Evolutionary conservation across 2,329 filamentous ascomycete genomes (phyloP), one percentile per base, ranked within the genome.

Genomic region (Monilinia polystroma): DNA sequence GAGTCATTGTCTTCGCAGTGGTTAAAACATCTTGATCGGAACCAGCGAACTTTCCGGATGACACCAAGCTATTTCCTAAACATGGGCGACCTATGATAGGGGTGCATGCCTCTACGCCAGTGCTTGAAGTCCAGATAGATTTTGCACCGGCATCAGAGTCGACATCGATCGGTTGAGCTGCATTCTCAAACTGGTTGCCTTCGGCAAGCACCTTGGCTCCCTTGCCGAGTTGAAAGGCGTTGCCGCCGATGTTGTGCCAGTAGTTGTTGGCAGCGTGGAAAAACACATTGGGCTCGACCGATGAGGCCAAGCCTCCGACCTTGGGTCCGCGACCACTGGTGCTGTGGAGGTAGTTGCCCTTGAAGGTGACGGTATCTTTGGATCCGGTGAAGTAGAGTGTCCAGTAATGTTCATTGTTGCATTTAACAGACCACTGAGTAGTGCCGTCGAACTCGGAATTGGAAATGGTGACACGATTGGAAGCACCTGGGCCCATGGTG

Each of bases 321-420:
- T 81, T 79, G 29, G 80, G 80, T 4, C 76, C 73, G 47, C 81
- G 79, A 18, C 81, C 80, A 2, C 78, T 79, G 38, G 78, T 75
- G 70, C 81, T 73, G 73, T 81, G 79, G 69, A 81, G 73, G 70
- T 79, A 81, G 75, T 82, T 82, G 47, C 76, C 76, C 58, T 78
- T 76, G 64, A 81, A 70, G 10, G 80, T 82, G 54, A 79, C 73
- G 23, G 76, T 72, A 67, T 81, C 80, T n/a, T 73, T 73, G 12
- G 77, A 75, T 8, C 77, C 80, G 47, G 75, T 72, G 67, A 82
- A 76, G 60, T 63, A 51, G 3, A 63, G 11, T 4, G n/a, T 26
- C 59, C 59, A 53, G 45, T 63, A 53, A 12, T 51, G 51, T 16
- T 53, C 16, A 18, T 52, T 52, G n/a, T 63, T 52, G 45, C 59